Base-by-base conservation (phyloP, 345 rosid species). In the Laguncularia racemosa region DNA sequence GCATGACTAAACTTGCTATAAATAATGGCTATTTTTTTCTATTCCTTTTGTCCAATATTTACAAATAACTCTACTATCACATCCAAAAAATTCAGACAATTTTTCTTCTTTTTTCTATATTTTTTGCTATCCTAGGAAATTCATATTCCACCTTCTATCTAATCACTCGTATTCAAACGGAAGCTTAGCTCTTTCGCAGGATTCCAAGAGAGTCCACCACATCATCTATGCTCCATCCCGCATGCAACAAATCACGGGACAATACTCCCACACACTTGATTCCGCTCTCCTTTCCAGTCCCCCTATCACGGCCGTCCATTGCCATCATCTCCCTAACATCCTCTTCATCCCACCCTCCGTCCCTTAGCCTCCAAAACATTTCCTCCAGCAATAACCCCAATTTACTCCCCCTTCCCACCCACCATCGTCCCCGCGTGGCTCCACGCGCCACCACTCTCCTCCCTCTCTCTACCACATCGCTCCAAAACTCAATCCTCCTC, bases 281-380 rank as follows among this genome's bases (percentile, higher is more conserved):
- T 28, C 66, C 58, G n/a, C 64, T 46, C 17, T 53, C 78, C 5
- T 13, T n/a, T 7, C 58, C 52, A n/a, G 16, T 53, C 56, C 21
- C 51, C 54, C 70, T 69, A 62, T 67, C 81, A 44, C 40, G 1
- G 69, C 71, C 71, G 73, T 71, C 79, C 71, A 76, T 69, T 73
- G 67, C 50, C 95, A 84, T 75, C 91, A 88, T 84, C 52, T 91
- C 89, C 16, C 76, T 72, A 14, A 91, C 88, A 53, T 91, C 98
- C 14, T 82, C 88, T 54, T 85, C 89, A 19, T 57, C 66, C 98
- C 98, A 91, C 48, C 97, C 98, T 28, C 84, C 98, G 16, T 72
- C 83, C 48, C 76, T 80, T 75, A 91, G 68, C 72, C 65, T 77
- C 86, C 93, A 73, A 60, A 69, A 78, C 61, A 66, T 81, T 12